Evolutionary conservation across 78 protist genomes (phyloP), one percentile per base, ranked within the genome.

Genomic region (Dictyostelium citrinum): DNA sequence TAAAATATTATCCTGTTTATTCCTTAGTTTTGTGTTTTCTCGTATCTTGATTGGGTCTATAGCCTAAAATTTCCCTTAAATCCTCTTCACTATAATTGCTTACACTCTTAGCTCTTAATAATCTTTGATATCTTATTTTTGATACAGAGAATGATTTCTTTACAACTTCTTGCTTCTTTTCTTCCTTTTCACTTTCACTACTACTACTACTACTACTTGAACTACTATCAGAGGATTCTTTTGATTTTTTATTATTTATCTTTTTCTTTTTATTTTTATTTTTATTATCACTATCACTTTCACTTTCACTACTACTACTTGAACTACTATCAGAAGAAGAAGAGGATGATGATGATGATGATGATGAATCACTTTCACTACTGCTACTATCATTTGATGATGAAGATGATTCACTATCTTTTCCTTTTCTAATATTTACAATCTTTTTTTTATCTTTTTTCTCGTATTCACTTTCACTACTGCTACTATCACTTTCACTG

Each of bases 51-150:
- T 84, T 74, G 60, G 91, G 91, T 58, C 91, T 45, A 27, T 55
- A 74, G 7, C 93, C 93, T 49, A 88, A 67, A 67, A 88, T 88
- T 8, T 55, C 93, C 68, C 80, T 76, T 67, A 88, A 49, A 78
- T 88, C 93, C 10, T 88, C 93, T 49, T 76, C 81, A 67, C 85
- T 78, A 67, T 88, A 88, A 39, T 88, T 88, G 6, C 8, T 29
- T 31, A 88, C 93, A 8, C 41, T 10, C 37, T 88, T 88, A 16
- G 93, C 77, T 37, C 71, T 88, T 29, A 88, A 60, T 33, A 88
- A 33, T 88, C 55, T 88, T 45, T 88, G 93, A 49, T 88, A 79
- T 88, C 93, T 84, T 29, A n/a, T 61, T 76, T 55, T 35, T 76
- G 41, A 6, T 29, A 86, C 92, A 70, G 41, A 46, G n/a, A 20